A percentile compares a stretch with the other conserved stretches of the same genome.
Conservation (phyloP, 495 filamentous ascomycete species). For the Astrocystis sublimbata region DNA sequence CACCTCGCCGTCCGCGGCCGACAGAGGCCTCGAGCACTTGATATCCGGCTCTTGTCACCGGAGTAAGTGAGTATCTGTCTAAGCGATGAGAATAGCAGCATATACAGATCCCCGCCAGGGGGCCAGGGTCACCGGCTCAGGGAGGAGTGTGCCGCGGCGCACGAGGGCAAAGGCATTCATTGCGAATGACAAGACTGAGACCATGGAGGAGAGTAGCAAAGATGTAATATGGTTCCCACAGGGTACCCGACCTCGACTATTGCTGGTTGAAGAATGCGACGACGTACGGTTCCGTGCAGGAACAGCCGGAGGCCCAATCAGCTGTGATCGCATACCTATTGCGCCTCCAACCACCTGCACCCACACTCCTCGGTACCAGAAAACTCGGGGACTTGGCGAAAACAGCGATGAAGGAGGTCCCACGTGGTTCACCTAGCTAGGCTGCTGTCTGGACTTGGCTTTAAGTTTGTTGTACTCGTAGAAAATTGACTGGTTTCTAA, state of each 20-base stretch:
- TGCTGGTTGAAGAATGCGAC: slow-evolving; percentile 28
- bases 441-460: neutral
- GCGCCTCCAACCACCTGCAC: neutral
- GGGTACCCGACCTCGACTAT: slow-evolving; percentile 31
- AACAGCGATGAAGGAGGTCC: neutral
- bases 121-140: slow-evolving; percentile 14
- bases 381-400: neutral
- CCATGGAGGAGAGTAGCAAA: slow-evolving; percentile 24
- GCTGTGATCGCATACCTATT: slow-evolving; percentile 19
- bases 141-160: slow-evolving; percentile 23
- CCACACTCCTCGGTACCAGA: too few species aligned
- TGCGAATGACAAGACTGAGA: slow-evolving; percentile 20
- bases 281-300: slow-evolving; percentile 11
- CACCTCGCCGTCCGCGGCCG: too few species aligned
- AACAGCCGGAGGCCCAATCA: slow-evolving; percentile 25
- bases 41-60: too few species aligned
- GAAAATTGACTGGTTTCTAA: neutral
- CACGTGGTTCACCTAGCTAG: neutral
- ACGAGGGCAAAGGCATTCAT: slow-evolving; percentile 26
- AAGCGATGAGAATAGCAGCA: slow-evolving; percentile 21
- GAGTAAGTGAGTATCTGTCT: slow-evolving; percentile 19
- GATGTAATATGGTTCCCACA: slow-evolving; percentile 32
- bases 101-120: slow-evolving; percentile 25
- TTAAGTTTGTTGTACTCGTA: neutral
- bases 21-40: too few species aligned